Evolutionary conservation across 1,284 basidiomycete genomes (phyloP).

Genomic region (Ceratobasidium sp.): DNA sequence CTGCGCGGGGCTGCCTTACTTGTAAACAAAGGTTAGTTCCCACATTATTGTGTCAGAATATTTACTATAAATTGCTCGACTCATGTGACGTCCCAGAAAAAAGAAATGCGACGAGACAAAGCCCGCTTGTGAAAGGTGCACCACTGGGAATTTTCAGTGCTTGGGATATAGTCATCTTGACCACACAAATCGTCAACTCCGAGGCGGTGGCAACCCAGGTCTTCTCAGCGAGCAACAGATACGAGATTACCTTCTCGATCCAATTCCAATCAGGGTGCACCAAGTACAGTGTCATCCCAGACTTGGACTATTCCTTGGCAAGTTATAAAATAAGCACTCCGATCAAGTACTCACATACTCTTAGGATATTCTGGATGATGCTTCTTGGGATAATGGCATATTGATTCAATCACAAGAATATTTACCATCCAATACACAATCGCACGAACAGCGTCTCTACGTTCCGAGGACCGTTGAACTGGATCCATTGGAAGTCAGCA

Average conservation of each 20-base stretch:
- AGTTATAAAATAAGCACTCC: not conserved
- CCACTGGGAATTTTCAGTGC: not conserved
- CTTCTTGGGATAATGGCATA: not conserved
- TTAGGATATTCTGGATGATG: not conserved
- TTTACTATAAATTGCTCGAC: not conserved
- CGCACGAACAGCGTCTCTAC: not conserved
- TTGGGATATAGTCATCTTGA: not conserved
- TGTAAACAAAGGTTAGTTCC: slow-evolving; percentile 5
- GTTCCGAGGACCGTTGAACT: not conserved
- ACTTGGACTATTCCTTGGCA: not conserved
- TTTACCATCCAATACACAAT: not conserved
- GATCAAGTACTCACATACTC: not conserved
- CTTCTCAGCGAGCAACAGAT: too few species aligned
- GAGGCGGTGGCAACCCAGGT: not conserved
- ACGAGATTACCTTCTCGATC: not conserved
- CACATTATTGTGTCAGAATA: not conserved
- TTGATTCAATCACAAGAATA: not conserved
- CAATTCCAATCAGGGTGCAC: not conserved
- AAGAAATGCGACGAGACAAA: slow-evolving; percentile 8
- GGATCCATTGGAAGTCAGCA: not conserved
- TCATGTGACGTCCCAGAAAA: not conserved
- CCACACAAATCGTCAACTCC: not conserved
- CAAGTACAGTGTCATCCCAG: not conserved
- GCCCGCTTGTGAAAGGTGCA: not conserved
- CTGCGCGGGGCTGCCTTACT: not conserved